Evolutionary conservation across 805 yeast species (phyloP).

Genomic region (Metschnikowia baotianmanensis): DNA sequence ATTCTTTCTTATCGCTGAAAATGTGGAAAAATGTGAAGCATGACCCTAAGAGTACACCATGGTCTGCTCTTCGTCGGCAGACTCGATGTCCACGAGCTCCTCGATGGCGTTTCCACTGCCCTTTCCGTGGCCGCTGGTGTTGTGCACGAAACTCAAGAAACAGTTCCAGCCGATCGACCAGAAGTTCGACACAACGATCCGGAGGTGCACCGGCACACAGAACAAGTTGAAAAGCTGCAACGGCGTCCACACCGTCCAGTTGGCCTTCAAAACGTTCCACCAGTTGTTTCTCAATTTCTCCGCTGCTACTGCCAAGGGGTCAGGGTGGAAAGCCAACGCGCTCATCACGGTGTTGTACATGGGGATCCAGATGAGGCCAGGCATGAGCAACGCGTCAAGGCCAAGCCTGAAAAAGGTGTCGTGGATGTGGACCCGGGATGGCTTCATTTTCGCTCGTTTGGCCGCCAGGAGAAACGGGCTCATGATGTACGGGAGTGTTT

Average conservation of each 20-base stretch:
- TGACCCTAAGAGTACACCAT: slow-evolving; percentile 30
- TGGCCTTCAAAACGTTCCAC: slow-evolving; percentile 40
- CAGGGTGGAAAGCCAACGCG: slow-evolving; percentile 32
- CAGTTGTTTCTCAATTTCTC: slow-evolving; percentile 37
- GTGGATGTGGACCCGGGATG: slow-evolving; percentile 17
- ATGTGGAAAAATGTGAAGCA: no score
- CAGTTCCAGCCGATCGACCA: slow-evolving; percentile 45
- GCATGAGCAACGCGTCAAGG: slow-evolving; percentile 37
- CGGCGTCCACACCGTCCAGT: slow-evolving; percentile 44
- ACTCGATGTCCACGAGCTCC: slow-evolving; percentile 40
- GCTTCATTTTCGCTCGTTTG: slow-evolving; percentile 13
- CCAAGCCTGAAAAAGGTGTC: slow-evolving; percentile 27
- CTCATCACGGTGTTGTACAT: slow-evolving; percentile 41
- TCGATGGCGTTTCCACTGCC: slow-evolving; percentile 36
- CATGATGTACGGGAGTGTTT: slow-evolving; percentile 33
- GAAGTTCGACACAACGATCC: slow-evolving; percentile 36
- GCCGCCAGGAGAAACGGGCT: slow-evolving; percentile 31
- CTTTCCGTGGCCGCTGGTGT: slow-evolving; percentile 40
- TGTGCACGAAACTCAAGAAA: slow-evolving; percentile 47
- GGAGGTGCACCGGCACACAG: slow-evolving; percentile 38
- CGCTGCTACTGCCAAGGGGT: slow-evolving; percentile 31
- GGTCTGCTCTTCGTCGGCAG: slow-evolving; percentile 32
- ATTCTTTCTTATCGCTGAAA: no score
- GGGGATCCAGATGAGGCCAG: slow-evolving; percentile 42
- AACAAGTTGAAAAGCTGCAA: slow-evolving; percentile 38